Conservation (phyloP, 257 asterid genomes). For the Nicotiana otophora region DNA sequence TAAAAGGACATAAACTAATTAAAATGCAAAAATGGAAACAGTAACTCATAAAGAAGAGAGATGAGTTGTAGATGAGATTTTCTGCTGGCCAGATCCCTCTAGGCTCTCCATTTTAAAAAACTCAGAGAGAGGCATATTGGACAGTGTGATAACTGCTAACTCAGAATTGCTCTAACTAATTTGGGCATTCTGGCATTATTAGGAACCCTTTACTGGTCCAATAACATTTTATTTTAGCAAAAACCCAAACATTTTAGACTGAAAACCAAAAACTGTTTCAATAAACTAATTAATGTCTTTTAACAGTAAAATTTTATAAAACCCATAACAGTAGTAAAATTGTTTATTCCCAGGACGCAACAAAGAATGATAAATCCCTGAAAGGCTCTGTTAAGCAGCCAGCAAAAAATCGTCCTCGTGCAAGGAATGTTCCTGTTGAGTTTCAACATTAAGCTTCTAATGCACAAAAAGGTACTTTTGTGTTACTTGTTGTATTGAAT, state of each 20-base stretch:
- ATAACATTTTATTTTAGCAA: not conserved
- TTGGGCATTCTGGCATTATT: slow-evolving; percentile 2
- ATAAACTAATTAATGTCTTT: slow-evolving; percentile 37
- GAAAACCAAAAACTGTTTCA: slow-evolving; percentile 9
- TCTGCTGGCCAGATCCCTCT: slow-evolving; percentile 45
- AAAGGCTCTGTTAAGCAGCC: slow-evolving; percentile 52
- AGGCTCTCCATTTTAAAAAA: slow-evolving; percentile 66
- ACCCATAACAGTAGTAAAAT: slow-evolving; percentile 25
- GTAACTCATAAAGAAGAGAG: slow-evolving; percentile 39
- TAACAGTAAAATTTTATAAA: slow-evolving; percentile 28
- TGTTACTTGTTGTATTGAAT: not conserved
- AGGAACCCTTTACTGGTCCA: not conserved
- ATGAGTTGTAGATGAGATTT: slow-evolving; percentile 19
- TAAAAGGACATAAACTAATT: too few species aligned
- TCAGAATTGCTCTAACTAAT: slow-evolving; percentile 8
- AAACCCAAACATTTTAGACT: not conserved
- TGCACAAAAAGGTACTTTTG: not conserved
- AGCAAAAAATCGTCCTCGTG: slow-evolving; percentile 72
- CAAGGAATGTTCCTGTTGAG: slow-evolving; percentile 56
- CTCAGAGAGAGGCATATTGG: slow-evolving; percentile 81
- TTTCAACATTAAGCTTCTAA: not conserved
- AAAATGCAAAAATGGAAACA: not conserved
- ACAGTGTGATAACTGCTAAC: slow-evolving; percentile 3
- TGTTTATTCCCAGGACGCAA: slow-evolving; percentile 29
- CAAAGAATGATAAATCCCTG: slow-evolving; percentile 38